Percentiles rank a stretch among this genome's conserved stretches.
Evolutionary conservation across 139 green algal species (phyloP).

Genomic region (Pleodorina starrii): DNA sequence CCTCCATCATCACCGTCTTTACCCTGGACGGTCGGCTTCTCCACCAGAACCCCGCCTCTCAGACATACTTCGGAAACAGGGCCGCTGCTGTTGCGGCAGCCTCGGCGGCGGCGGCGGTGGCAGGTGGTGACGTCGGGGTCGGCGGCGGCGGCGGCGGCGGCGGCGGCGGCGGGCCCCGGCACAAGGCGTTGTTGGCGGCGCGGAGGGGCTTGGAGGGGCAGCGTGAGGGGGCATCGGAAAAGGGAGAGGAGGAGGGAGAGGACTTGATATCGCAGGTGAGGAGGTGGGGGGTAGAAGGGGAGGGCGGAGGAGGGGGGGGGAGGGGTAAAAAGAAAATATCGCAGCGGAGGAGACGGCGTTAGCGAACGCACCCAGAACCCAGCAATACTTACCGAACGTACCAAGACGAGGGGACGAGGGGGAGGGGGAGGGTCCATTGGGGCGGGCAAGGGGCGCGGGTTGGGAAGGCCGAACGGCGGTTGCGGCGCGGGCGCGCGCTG

Average conservation of each 20-base stretch:
- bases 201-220: background rate
- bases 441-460: background rate
- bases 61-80: background rate
- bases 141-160: background rate
- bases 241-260: background rate
- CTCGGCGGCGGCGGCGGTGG: background rate
- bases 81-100: background rate
- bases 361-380: background rate
- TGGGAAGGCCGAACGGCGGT: too few species aligned
- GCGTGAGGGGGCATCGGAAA: background rate
- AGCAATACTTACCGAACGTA: too few species aligned
- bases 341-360: background rate
- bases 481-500: too few species aligned
- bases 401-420: too few species aligned
- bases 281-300: background rate
- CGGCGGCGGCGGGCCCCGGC: background rate
- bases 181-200: background rate
- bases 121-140: background rate
- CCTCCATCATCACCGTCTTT: constrained; percentile 3
- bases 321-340: too few species aligned
- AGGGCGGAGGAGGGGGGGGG: background rate
- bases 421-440: background rate
- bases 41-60: background rate
- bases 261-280: constrained; percentile 1
- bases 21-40: background rate